Evolutionary conservation across 768 basidiomycete genomes (phyloP), one percentile per base, ranked within the genome.

Genomic region (Russula sp.): DNA sequence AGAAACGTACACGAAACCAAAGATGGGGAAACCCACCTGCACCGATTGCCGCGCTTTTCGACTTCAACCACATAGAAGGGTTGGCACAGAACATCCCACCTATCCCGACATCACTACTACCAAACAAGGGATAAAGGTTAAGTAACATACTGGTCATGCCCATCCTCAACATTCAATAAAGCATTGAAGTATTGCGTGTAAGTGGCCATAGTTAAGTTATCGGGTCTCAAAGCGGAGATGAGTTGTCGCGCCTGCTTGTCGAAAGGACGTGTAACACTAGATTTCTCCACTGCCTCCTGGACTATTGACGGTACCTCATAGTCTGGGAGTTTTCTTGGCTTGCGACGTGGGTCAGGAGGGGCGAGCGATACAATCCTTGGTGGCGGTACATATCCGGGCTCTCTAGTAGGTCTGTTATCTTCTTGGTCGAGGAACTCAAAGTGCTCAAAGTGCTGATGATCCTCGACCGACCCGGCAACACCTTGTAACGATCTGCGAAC

Each of bases 71-170:
- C 56, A 3, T 46, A 48, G 6, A 38, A 46, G 13, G 10, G 56
- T 48, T 58, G 61, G 22, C 41, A 16, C 38, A 47, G 32, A 25
- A 63, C 9, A 10, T 63, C 50, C 39, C 29, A 39, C 45, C 61
- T 63, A 8, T 6, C 5, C 18, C 9, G 35, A 85, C 78, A 50
- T 77, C 66, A 18, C 70, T 69, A 43, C 74, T 14, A 32, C 74
- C 36, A 20, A 36, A n/a, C 22, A n/a, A 43, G 6, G 16, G 18
- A 25, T 8, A 47, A 13, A n/a, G 2, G 18, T 38, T 8, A 68
- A 32, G 72, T 69, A 5, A 84, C 78, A 32, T 73, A 66, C 69
- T 85, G 83, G 7, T 85, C 83, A 13, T 77, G 75, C 14, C 76
- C 75, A 42, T 73, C 72, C 49, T 64, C 54, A 6, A 66, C 35